phyloP scores from a whole-genome alignment of 257 asterid species.

The Lycium ferocissimum region DNA sequence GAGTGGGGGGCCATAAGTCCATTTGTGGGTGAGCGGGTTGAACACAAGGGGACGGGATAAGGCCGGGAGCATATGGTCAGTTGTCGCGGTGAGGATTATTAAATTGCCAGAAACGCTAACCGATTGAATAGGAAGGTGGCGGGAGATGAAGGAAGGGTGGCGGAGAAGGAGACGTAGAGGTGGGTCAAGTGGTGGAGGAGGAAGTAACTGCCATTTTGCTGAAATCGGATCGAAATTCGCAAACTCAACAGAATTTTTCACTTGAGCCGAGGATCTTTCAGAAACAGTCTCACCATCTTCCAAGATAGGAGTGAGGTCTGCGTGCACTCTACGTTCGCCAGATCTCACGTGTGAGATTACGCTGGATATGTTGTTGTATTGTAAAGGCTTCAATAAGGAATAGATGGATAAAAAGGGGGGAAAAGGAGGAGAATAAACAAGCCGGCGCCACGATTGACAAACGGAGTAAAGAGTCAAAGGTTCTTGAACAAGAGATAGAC shows the following conservation, averaged over 20 bases:
- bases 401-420: constrained; percentile 74
- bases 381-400: constrained; percentile 49
- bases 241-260: constrained; percentile 36
- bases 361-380: not conserved
- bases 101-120: constrained; percentile 59
- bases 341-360: too few species aligned
- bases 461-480: constrained; percentile 67
- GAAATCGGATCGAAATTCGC: constrained; percentile 79
- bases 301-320: too few species aligned
- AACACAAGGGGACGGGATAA: constrained; percentile 69
- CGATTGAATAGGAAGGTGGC: constrained; percentile 74
- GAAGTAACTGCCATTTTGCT: constrained; percentile 58
- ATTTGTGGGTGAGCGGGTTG: constrained; percentile 45
- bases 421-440: constrained; percentile 70
- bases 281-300: constrained; percentile 28
- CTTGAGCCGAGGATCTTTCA: constrained; percentile 17
- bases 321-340: too few species aligned
- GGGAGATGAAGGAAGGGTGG: constrained; percentile 84
- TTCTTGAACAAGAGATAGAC: constrained; percentile 59
- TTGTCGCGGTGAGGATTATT: constrained; percentile 73
- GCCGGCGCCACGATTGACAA: constrained; percentile 79
- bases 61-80: constrained; percentile 68
- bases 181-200: constrained; percentile 56
- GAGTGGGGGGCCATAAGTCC: constrained; percentile 72
- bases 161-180: constrained; percentile 57